phyloP scores from a whole-genome alignment of 257 asterid genomes.

The Marsdenia floribunda region DNA sequence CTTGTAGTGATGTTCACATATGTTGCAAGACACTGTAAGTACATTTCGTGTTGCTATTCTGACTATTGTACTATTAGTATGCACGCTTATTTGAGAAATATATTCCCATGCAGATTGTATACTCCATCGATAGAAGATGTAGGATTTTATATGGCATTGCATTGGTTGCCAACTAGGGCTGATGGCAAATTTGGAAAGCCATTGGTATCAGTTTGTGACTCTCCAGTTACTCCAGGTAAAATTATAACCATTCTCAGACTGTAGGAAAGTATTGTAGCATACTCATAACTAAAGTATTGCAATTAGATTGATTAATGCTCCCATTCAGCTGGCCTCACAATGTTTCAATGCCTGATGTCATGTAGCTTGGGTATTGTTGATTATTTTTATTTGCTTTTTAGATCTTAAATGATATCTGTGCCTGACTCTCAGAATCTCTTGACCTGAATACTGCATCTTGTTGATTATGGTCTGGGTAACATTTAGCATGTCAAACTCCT shows the following conservation, averaged over 20 bases:
- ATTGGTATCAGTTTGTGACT: constrained; percentile 56
- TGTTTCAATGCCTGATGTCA: neutral
- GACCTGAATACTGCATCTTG: neutral
- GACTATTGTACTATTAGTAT: neutral
- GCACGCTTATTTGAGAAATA: constrained; percentile 5
- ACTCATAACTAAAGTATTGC: neutral
- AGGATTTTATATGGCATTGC: constrained; percentile 70
- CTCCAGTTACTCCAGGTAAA: constrained; percentile 83
- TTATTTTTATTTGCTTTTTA: neutral
- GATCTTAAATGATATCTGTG: neutral
- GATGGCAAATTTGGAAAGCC: constrained; percentile 75
- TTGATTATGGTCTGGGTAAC: neutral
- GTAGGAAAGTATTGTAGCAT: neutral
- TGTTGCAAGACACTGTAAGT: constrained; percentile 64
- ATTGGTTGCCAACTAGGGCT: constrained; percentile 77
- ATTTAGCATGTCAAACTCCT: neutral
- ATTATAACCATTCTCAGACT: neutral
- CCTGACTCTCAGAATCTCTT: neutral
- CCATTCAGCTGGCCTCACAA: neutral
- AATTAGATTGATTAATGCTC: constrained; percentile 3
- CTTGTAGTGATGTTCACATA: constrained; percentile 40
- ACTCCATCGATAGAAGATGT: constrained; percentile 78
- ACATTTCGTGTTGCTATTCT: constrained; percentile 8
- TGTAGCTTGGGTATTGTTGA: neutral
- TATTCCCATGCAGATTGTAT: constrained; percentile 50